Evolutionary conservation across 192 early-diverging fungal genomes (phyloP).

Genomic region (Phlyctochytrium arcticum): DNA sequence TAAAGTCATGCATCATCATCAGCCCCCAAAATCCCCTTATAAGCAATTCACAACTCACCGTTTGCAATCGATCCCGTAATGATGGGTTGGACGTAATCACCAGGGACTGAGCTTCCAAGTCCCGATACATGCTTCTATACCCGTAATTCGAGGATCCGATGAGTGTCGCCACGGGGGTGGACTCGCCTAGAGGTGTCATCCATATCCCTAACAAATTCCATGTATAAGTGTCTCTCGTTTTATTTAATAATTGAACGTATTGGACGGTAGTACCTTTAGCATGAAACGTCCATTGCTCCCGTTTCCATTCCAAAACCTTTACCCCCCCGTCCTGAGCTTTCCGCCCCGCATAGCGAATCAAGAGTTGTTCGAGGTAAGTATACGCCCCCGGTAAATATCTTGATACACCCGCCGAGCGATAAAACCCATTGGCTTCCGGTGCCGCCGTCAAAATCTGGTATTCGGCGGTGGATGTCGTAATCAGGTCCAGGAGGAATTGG

Average conservation of each 20-base stretch:
- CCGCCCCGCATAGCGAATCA: constrained; percentile 43
- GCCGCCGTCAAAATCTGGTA: constrained; percentile 79
- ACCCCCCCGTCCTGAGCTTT: constrained; percentile 27
- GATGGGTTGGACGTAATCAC: constrained; percentile 61
- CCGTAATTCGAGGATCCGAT: constrained; percentile 95
- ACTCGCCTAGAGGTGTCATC: constrained; percentile 49
- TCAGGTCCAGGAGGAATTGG: constrained; percentile 52
- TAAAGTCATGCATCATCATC: no score
- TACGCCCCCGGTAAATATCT: constrained; percentile 87
- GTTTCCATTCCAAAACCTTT: constrained; percentile 70
- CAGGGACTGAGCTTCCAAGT: constrained; percentile 83
- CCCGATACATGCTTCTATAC: constrained; percentile 82
- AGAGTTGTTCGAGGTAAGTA: constrained; percentile 73
- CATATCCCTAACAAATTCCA: constrained; percentile 60
- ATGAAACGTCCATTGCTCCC: constrained; percentile 91
- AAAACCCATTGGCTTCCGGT: constrained; percentile 95
- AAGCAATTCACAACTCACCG: neutral
- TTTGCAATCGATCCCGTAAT: constrained; percentile 49
- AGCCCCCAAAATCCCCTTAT: no score
- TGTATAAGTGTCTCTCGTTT: neutral
- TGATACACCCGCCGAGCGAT: constrained; percentile 76
- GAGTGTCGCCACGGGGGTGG: constrained; percentile 63
- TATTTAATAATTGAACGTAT: neutral
- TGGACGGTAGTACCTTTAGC: constrained; percentile 72
- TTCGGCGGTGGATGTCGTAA: constrained; percentile 54